Percentiles rank a stretch among this genome's conserved stretches.
phyloP scores from a whole-genome alignment of 495 filamentous ascomycete species.

The Neurospora sp. region DNA sequence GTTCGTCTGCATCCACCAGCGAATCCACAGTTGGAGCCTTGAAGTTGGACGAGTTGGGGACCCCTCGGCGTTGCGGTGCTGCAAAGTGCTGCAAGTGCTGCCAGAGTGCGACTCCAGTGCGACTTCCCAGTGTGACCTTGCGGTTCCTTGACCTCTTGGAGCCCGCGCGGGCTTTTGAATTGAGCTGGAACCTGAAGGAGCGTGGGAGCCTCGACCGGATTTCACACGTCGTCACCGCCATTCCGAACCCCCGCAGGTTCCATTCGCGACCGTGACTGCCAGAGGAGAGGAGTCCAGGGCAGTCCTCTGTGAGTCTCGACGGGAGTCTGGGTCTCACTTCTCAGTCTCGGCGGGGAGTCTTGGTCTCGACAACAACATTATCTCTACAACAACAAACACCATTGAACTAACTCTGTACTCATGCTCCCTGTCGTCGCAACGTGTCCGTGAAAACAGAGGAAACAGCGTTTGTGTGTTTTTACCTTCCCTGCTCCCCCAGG shows the following conservation, averaged over 20 bases:
- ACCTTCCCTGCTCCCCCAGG: not conserved
- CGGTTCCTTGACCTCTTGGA: not conserved
- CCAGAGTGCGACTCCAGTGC: not conserved
- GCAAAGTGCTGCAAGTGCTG: not conserved
- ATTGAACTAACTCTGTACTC: not conserved
- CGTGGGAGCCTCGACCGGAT: constrained; percentile 8
- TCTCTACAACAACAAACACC: not conserved
- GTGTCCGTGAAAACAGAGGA: not conserved
- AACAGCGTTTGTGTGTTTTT: not conserved
- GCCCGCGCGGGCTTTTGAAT: not conserved
- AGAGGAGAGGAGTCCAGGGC: not conserved
- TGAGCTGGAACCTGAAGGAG: not conserved
- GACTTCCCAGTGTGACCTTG: not conserved
- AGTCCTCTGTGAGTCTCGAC: not conserved
- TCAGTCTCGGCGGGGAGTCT: not conserved
- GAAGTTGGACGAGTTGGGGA: not conserved
- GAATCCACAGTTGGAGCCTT: not conserved
- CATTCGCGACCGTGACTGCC: constrained; percentile 10
- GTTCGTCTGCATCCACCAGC: not conserved
- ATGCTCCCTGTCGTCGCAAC: not conserved
- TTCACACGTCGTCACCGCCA: constrained; percentile 27
- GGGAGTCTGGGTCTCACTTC: not conserved
- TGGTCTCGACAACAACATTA: not conserved
- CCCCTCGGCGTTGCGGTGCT: not conserved
- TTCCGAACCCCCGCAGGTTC: constrained; percentile 8